Evolutionary conservation across 805 yeast species (phyloP), one percentile per base, ranked within the genome.

Genomic region (Clavispora carvajalis): DNA sequence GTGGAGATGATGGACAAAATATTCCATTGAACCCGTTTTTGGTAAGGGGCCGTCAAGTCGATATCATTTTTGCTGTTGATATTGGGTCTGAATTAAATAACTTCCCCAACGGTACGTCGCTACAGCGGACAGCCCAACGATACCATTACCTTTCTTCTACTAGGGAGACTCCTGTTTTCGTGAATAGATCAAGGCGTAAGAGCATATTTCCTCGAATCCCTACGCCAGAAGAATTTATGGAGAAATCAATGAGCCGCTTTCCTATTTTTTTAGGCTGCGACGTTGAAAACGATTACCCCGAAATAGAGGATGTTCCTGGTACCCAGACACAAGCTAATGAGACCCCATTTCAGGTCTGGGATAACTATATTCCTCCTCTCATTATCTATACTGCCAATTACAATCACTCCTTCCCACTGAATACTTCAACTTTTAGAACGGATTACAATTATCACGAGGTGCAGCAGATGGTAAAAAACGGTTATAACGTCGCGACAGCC

Each of bases 41-140:
- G n/a, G 63, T 59, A 26, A 48, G 48, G 11, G 41, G 62, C 1
- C 47, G 78, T 39, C 39, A 52, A 1, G 54, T 70, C 2, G 76
- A 71, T 44, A 48, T 69, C 1, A 51, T 73, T 0, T 48, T 73
- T 17, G 65, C 74, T 1, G 58, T 60, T 34, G 78, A 73, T 43
- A 62, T 68, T 40, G 63, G 83, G 4, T 69, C 82, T 11, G 86
- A 81, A 50, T 17, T 42, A 5, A 48, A 56, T 9, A 80, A 80
- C 40, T 79, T 59, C 57, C 84, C 86, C 6, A 79, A 79, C 55
- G 86, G 85, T 1, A 73, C 79, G 0, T 67, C 75, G 18, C 31
- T 36, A 11, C 23, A 19, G 11, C 62, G 63, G 34, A 65, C 74
- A 1, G 55, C 63, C n/a, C 44, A 55, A 12, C 49, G 75, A 36